Conservation (phyloP, 2,329 filamentous ascomycete genomes). For the Colletotrichum somersetense region DNA sequence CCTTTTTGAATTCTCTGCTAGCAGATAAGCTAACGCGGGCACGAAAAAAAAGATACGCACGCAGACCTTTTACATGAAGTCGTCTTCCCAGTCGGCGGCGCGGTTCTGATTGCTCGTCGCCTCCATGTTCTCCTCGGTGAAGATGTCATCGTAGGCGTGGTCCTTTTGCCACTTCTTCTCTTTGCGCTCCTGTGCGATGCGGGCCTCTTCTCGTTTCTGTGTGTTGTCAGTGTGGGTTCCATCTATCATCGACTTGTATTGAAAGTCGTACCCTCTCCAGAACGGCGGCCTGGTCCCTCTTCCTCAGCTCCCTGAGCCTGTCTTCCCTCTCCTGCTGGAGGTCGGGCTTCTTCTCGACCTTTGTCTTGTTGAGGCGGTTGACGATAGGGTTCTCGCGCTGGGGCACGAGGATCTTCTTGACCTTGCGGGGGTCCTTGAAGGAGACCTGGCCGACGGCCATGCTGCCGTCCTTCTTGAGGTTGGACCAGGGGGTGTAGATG, state of each 20-base stretch:
- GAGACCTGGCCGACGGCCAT: slow-evolving; percentile 97
- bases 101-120: slow-evolving; percentile 88
- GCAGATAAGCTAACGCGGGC: background rate
- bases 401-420: slow-evolving; percentile 84
- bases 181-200: slow-evolving; percentile 81
- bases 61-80: slow-evolving; percentile 81
- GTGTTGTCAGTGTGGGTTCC: slow-evolving; percentile 13
- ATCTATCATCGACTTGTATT: too few species aligned
- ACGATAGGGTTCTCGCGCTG: slow-evolving; percentile 89
- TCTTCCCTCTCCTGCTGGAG: slow-evolving; percentile 86
- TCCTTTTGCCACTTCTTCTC: slow-evolving; percentile 95
- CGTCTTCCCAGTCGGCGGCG: slow-evolving; percentile 82
- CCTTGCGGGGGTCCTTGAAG: slow-evolving; percentile 90
- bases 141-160: slow-evolving; percentile 96
- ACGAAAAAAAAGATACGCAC: background rate
- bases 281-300: slow-evolving; percentile 74
- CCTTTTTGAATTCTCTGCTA: background rate
- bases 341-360: slow-evolving; percentile 88
- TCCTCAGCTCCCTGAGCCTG: slow-evolving; percentile 76
- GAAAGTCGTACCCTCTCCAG: slow-evolving; percentile 68
- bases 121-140: slow-evolving; percentile 84
- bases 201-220: slow-evolving; percentile 82
- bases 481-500: slow-evolving; percentile 98
- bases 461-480: slow-evolving; percentile 92
- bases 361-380: slow-evolving; percentile 98